Base-by-base conservation (phyloP, 2,329 filamentous ascomycete species). In the Coleophoma cylindrospora region DNA sequence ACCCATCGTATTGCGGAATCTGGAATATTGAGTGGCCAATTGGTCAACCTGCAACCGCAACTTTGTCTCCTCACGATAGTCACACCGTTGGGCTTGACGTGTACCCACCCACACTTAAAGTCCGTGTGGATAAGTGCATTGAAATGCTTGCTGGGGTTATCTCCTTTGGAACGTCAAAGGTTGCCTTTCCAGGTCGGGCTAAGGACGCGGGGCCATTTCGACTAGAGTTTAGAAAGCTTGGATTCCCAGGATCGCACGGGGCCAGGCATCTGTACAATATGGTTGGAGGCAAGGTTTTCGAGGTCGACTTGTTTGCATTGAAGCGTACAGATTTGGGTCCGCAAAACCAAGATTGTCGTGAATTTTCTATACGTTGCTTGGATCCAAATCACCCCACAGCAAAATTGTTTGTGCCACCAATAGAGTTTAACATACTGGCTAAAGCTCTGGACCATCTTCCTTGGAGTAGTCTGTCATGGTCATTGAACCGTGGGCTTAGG, bases 21-120 rank as follows among this genome's bases (percentile, higher is more conserved):
- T 68, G 61, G 61, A 61, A 61, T 45, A 61, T 67, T 21, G 57
- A 62, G 12, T 68, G 65, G 65, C 64, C 65, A 17, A 64, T 67
- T 33, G 64, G 64, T 32, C 55, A 58, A 47, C 48, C 48, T 15
- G 50, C 47, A 36, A 43, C 53, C 0, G 43, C 56, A 2, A 34
- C 34, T 8, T 41, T 56, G 15, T 32, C 48, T 13, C 14, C 46
- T 21, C 59, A 58, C 22, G 60, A 61, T 34, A 53, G 50, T 14
- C 55, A 58, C 37, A 48, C 21, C 14, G 32, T 45, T 7, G 43
- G 47, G 7, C 54, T 40, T 14, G 58, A 62, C 13, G 52, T 56
- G 2, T 59, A 61, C 48, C 59, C 60, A 3, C 48, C 47, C 2
- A 32, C 36, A 9, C 60, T 61, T 14, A 17, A 47, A 19, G 40